Evolutionary conservation across 2,329 filamentous ascomycete species (phyloP), one percentile per base, ranked within the genome.

Genomic region (Paecilomyces sp.): DNA sequence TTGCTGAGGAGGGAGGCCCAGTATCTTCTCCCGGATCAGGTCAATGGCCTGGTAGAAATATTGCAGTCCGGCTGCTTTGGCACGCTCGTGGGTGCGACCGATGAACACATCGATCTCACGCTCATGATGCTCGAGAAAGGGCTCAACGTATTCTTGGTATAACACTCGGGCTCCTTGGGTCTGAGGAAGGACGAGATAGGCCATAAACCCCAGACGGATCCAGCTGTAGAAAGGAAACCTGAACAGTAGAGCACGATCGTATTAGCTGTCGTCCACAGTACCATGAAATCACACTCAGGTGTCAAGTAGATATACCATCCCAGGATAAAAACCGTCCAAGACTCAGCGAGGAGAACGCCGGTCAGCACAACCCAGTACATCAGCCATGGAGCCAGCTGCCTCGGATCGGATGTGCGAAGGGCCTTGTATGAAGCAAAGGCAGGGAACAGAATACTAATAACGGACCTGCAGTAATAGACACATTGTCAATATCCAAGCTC

Each of bases 321-420:
- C 54, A 97, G 83, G 70, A 97, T 87, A 78, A 93, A 96, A 68
- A 88, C 86, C 59, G 89, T 87, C 85, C 92, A 96, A 54, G 89
- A 92, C 79, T 97, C 94, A 75, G 87, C 85, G 62, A 94, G 84
- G 59, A 92, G 82, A 68, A 88, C 85, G 73, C 90, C 88, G 62
- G 90, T 90, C 65, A 97, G 85, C 25, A 96, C 91, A 62, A 96
- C 91, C 89, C 93, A 99, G 83, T 97, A 99, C 89, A 97, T 97
- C 66, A 97, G 85, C 94, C 94, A 99, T 87, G 93, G 93, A 64
- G 91, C 91, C 61, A 97, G 83, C 72, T 95, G 87, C 41, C 91
- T 88, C 1, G 92, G 92, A 75, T 97, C 91, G 57, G 89, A 89
- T 15, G 91, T 92, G 78, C 94, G 93, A 71, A 99, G 88, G 55